Evolutionary conservation across 2,329 filamentous ascomycete species (phyloP), one percentile per base, ranked within the genome.

Genomic region (Aureobasidium leucospermi): DNA sequence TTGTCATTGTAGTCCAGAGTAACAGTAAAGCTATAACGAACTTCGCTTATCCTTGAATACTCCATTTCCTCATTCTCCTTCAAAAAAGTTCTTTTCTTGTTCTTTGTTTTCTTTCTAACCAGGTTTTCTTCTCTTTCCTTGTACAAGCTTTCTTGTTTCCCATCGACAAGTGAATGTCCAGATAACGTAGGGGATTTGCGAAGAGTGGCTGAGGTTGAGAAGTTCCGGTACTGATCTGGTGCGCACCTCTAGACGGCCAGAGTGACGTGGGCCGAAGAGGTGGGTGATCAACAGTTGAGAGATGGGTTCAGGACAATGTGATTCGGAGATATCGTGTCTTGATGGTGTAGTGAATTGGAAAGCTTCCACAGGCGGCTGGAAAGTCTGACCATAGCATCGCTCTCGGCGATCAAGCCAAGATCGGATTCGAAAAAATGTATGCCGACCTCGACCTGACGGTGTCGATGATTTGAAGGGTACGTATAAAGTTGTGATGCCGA

Each of bases 391-490:
- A 11, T 38, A 29, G 31, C 48, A 39, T 48, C 34, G 55, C 43
- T 58, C 43, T 36, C 10, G 42, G 55, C 34, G 32, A 16, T 41
- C 51, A 34, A 34, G 7, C 23, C 43, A 19, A 43, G 23, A 4
- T 58, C 55, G 55, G 55, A 58, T 58, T 58, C 55, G 55, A 58
- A 58, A 46, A 58, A 58, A 58, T 58, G 55, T 58, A 57, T 58
- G 55, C 55, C 55, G 43, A 32, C 55, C 43, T 31, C 19, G 43
- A 41, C 31, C 15, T 42, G 41, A 58, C 32, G 39, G 43, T 58
- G 55, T 39, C 42, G 43, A 47, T 41, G 43, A 32, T 47, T 10
- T 19, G 23, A 7, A 13, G 7, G 23, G 8, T 13, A 15, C 9
- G 43, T 39, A 39, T 29, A 55, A 43, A 51, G 32, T 36, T 41